Conservation (phyloP, 768 basidiomycete genomes). For the Phylloporus arenicola region DNA sequence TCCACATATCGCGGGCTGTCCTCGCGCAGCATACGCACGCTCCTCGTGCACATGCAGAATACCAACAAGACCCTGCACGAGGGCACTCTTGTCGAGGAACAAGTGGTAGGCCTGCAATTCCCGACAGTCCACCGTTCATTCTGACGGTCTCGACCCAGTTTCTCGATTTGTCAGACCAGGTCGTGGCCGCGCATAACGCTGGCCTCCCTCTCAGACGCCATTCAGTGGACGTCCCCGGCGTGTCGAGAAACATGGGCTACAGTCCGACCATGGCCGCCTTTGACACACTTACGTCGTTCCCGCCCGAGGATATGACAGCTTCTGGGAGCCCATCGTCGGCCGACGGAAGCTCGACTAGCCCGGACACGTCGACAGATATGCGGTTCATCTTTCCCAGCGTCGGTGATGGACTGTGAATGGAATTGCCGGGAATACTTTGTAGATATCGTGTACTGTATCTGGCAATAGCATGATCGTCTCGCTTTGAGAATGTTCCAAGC, state of each 20-base stretch:
- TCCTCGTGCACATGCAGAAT: slow-evolving; percentile 68
- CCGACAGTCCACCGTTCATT: neutral
- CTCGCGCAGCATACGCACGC: slow-evolving; percentile 62
- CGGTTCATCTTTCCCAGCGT: slow-evolving; percentile 14
- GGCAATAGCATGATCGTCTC: neutral
- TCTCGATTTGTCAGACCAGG: slow-evolving; percentile 26
- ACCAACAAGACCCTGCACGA: slow-evolving; percentile 46
- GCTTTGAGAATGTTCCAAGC: neutral
- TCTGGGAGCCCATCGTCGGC: slow-evolving; percentile 22
- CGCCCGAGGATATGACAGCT: slow-evolving; percentile 14
- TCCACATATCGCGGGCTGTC: slow-evolving; percentile 49
- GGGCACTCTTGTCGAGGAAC: slow-evolving; percentile 50
- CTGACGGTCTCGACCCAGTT: slow-evolving; percentile 15
- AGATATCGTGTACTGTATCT: neutral
- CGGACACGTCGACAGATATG: slow-evolving; percentile 18
- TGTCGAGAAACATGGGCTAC: slow-evolving; percentile 11
- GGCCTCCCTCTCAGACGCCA: slow-evolving; percentile 29
- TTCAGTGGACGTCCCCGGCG: slow-evolving; percentile 23
- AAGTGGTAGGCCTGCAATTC: slow-evolving; percentile 36
- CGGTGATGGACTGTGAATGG: slow-evolving; percentile 12
- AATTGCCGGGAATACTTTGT: neutral
- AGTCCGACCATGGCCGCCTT: slow-evolving; percentile 11
- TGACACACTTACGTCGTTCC: slow-evolving; percentile 12
- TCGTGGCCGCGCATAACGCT: slow-evolving; percentile 22
- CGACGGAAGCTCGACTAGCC: slow-evolving; percentile 15